phyloP scores from a whole-genome alignment of 139 green algal genomes.

The Chlamydomonas incerta region DNA sequence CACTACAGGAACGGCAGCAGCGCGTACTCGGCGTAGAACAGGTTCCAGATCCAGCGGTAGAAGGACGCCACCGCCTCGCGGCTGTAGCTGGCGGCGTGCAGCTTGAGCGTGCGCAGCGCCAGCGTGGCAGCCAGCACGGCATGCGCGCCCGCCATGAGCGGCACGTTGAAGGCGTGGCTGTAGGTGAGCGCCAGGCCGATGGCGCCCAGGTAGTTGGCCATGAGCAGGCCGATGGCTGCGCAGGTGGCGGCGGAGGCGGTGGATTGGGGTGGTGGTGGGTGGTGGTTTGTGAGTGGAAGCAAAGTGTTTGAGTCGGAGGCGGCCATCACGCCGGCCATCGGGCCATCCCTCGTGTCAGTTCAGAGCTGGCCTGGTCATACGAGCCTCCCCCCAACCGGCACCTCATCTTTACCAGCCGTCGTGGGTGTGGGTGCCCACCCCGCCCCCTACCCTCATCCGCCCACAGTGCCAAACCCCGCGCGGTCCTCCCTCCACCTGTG shows the following conservation, averaged over 20 bases:
- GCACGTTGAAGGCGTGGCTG: slow-evolving; percentile 76
- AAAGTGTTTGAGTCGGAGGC: too few species aligned
- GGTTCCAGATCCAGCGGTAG: slow-evolving; percentile 95
- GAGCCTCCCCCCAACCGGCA: too few species aligned
- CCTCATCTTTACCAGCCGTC: too few species aligned
- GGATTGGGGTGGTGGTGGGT: background rate
- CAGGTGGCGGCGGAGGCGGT: background rate
- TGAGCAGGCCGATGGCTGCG: slow-evolving; percentile 79
- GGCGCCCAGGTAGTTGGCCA: slow-evolving; percentile 92
- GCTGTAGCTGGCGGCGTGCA: slow-evolving; percentile 76
- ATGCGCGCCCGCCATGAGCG: slow-evolving; percentile 90
- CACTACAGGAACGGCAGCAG: slow-evolving; percentile 40
- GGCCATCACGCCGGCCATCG: too few species aligned
- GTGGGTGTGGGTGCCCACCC: too few species aligned
- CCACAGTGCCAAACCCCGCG: too few species aligned
- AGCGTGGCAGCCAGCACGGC: slow-evolving; percentile 72
- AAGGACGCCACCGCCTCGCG: slow-evolving; percentile 79
- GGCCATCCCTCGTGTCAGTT: too few species aligned
- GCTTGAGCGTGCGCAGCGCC: slow-evolving; percentile 61
- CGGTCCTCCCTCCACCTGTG: too few species aligned
- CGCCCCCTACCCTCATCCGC: too few species aligned
- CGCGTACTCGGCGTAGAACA: slow-evolving; percentile 97
- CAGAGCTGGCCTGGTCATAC: too few species aligned
- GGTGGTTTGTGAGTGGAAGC: too few species aligned
- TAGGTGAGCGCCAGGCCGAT: slow-evolving; percentile 73